Conservation (phyloP, 352 stramenopile genomes). For the Bremia lactucae region DNA sequence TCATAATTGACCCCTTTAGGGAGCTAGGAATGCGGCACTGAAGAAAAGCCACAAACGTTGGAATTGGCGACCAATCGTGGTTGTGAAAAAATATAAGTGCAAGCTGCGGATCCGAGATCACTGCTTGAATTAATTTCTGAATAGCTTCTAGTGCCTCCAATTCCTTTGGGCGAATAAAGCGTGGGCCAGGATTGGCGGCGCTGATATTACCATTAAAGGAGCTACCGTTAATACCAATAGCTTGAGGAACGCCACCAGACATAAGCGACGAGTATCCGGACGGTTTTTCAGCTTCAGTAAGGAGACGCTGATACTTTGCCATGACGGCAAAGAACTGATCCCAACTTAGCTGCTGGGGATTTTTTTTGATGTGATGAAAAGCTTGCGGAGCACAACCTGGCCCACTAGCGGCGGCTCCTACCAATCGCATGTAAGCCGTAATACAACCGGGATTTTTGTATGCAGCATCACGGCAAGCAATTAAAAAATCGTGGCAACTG, state of each 20-base stretch:
- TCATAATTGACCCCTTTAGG: conserved; percentile 80
- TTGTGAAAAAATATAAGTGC: conserved; percentile 82
- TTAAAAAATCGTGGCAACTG: conserved; percentile 53
- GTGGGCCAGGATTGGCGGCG: conserved; percentile 28
- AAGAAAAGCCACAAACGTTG: conserved; percentile 73
- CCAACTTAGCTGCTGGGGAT: conserved; percentile 67
- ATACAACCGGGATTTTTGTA: conserved; percentile 69
- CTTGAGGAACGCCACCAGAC: conserved; percentile 19
- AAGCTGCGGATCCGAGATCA: conserved; percentile 62
- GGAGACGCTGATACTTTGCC: conserved; percentile 72
- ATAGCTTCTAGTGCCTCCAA: conserved; percentile 76
- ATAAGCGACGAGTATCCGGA: conserved; percentile 25
- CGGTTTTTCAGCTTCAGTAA: conserved; percentile 63
- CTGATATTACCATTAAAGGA: conserved; percentile 15
- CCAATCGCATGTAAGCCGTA: conserved; percentile 61
- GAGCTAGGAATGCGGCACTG: conserved; percentile 77
- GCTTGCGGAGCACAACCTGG: conserved; percentile 61
- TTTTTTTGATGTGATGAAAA: conserved; percentile 84
- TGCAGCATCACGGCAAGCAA: conserved; percentile 58
- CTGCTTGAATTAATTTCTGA: conserved; percentile 65
- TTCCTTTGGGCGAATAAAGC: conserved; percentile 74
- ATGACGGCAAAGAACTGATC: conserved; percentile 81
- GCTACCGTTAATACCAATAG: conserved; percentile 19
- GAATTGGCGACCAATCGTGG: conserved; percentile 73
- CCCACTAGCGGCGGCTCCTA: conserved; percentile 53